These are phyloP conservation scores for Circinella minor DNA, from an alignment of 371 early-diverging fungal species.

Conservation along the genomic window DNA sequence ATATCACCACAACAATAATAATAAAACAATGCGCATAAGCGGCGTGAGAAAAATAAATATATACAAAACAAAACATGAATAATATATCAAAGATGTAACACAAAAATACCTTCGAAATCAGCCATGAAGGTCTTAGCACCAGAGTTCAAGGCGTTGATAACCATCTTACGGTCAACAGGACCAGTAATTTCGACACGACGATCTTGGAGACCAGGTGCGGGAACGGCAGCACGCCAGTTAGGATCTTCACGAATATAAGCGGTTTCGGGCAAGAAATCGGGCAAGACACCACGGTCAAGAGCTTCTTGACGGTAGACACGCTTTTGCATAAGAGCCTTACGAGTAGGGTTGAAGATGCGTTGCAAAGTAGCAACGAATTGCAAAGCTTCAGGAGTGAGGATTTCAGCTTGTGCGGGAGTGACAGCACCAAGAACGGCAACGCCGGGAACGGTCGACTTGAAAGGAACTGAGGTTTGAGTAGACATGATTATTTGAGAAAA, in stretches of 20 bases:
- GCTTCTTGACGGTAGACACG: constrained; percentile 79
- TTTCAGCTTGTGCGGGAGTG: constrained; percentile 60
- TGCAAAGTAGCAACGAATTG: constrained; percentile 85
- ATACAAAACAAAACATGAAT: neutral
- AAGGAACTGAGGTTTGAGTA: constrained; percentile 18
- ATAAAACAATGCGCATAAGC: neutral
- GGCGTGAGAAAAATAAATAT: constrained; percentile 24
- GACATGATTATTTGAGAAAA: constrained; percentile 22
- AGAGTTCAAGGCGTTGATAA: constrained; percentile 96
- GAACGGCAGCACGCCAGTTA: constrained; percentile 87
- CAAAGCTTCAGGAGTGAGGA: constrained; percentile 82
- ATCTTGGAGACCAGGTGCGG: constrained; percentile 91
- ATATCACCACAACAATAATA: neutral
- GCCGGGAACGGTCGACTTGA: constrained; percentile 57
- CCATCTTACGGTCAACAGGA: constrained; percentile 98
- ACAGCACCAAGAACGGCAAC: constrained; percentile 72
- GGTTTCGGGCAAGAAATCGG: constrained; percentile 93
- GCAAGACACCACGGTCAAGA: constrained; percentile 80
- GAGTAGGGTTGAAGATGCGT: constrained; percentile 85
- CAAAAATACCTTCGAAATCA: constrained; percentile 86
- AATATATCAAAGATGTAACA: neutral
- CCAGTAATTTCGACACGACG: constrained; percentile 97
- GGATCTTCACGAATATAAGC: constrained; percentile 86
- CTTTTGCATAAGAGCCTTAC: constrained; percentile 76
- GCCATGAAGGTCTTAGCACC: constrained; percentile 96